Percentiles rank a stretch among this genome's conserved stretches.
These are phyloP conservation scores for Letharia lupina DNA, from an alignment of 495 filamentous ascomycete genomes.

Conservation along the genomic window DNA sequence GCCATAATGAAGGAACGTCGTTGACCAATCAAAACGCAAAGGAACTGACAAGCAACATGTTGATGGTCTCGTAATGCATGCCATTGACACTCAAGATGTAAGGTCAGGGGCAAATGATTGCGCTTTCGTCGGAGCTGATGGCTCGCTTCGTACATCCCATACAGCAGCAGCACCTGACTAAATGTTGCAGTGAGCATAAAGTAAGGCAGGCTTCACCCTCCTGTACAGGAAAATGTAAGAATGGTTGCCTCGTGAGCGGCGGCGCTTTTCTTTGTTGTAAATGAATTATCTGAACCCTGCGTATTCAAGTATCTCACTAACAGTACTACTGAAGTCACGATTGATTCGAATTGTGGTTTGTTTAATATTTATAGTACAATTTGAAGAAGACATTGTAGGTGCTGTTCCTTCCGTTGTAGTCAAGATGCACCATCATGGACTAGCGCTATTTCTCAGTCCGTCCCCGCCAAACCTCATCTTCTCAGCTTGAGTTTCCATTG, in stretches of 20 bases:
- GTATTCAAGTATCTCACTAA: not conserved
- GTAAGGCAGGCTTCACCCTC: not conserved
- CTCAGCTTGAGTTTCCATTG: not conserved
- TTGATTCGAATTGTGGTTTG: not conserved
- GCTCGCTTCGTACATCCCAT: not conserved
- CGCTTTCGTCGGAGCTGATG: not conserved
- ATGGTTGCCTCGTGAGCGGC: not conserved
- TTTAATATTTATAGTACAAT: not conserved
- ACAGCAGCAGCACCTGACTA: not conserved
- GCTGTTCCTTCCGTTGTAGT: conserved; percentile 10
- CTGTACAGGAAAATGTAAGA: not conserved
- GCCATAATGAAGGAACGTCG: not conserved
- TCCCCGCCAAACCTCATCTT: not conserved
- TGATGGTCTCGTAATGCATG: not conserved
- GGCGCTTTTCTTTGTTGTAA: not conserved
- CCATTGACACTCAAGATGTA: not conserved
- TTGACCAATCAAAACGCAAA: not conserved
- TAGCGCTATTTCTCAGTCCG: not conserved
- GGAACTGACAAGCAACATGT: not conserved
- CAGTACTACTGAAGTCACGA: not conserved
- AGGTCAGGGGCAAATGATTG: not conserved
- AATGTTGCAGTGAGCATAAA: too few relatives aligned
- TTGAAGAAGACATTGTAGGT: not conserved
- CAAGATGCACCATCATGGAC: not conserved
- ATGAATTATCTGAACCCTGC: not conserved